Evolutionary conservation across 768 basidiomycete species (phyloP), one percentile per base, ranked within the genome.

Genomic region (Boletellus emodensis): DNA sequence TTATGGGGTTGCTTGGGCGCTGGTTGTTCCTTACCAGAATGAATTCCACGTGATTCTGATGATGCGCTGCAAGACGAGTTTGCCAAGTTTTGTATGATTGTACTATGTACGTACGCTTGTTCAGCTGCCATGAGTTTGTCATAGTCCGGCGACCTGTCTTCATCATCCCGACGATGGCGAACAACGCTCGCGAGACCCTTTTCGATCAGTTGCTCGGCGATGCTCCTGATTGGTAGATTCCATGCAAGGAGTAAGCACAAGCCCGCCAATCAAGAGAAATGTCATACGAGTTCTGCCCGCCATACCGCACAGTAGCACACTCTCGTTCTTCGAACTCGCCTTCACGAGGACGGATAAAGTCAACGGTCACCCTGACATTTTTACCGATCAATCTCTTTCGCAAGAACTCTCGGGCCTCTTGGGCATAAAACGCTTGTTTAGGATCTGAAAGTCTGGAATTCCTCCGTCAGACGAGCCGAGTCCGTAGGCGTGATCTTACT

Each of bases 41-140:
- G 95, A 18, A 98, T 79, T 3, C 95, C 95, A 45, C 87, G 82
- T 4, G 70, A 66, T 40, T 93, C 95, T 1, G 86, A 62, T 2
- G 80, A 77, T 35, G 94, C 94, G 26, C 92, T 95, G 59, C 20
- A 49, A 52, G 44, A 48, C 53, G 33, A 58, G 46, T 59, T 53
- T 38, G 36, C 40, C 37, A 33, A 33, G 2, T 17, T 32, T 4
- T 46, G 22, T 13, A 15, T 26, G 22, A 22, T 3, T 45, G 42
- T 11, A 15, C 17, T 34, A 3, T n/a, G n/a, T 12, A 75, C 89
- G 70, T 60, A 94, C 93, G 72, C 72, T 72, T 94, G 92, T 67
- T 99, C 95, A 8, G 94, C 96, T 26, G 85, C 83, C 79, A 97
- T 93, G 39, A 98, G 74, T 71, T 92, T 94, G 72, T 99, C 96